Base-by-base conservation (phyloP, 2,329 filamentous ascomycete genomes). In the Mycocentrospora acerina region DNA sequence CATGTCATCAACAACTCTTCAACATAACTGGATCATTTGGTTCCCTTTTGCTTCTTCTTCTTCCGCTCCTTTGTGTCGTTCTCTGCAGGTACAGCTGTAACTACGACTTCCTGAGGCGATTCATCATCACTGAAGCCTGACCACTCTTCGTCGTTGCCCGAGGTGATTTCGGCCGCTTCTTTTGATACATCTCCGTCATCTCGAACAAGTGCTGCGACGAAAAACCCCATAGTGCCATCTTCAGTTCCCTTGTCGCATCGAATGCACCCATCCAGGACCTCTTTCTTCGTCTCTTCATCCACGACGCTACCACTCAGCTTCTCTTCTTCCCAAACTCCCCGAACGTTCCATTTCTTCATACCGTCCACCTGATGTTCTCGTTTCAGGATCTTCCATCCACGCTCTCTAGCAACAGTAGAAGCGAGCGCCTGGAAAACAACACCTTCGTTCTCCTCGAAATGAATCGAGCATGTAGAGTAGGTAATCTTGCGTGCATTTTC, bases 401-500 rank as follows among this genome's bases (percentile, higher is more conserved):
- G 70, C 42, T 75, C 62, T 48, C 70, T 75, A 0, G 88, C 90
- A 9, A 86, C 66, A 0, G 80, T 71, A 0, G 88, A 91, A 6
- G 68, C 64, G 25, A 97, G 71, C 1, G 88, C 86, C 31, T 78
- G 76, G 39, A 84, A 68, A 0, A 96, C 89, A 0, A 97, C 90
- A 2, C 78, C 70, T 67, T 98, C 93, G 56, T 98, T 97, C 66
- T 98, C 93, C 50, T 87, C 80, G 0, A 81, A 79, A 62, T 97
- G 85, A 2, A 95, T 72, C 0, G 91, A 97, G 64, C 93, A 98
- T 0, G 93, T 97, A 24, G 90, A 95, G 64, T 97, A 98, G 0
- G 88, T 90, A 29, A 97, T 83, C 50, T 81, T 84, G 10, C 65
- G 53, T 5, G 58, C 60, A 1, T 78, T 74, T 0, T 89, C 85